A percentile compares a stretch with the other conserved stretches of the same genome.
Conservation (phyloP, 139 green algal species). For the Micractinium conductrix region DNA sequence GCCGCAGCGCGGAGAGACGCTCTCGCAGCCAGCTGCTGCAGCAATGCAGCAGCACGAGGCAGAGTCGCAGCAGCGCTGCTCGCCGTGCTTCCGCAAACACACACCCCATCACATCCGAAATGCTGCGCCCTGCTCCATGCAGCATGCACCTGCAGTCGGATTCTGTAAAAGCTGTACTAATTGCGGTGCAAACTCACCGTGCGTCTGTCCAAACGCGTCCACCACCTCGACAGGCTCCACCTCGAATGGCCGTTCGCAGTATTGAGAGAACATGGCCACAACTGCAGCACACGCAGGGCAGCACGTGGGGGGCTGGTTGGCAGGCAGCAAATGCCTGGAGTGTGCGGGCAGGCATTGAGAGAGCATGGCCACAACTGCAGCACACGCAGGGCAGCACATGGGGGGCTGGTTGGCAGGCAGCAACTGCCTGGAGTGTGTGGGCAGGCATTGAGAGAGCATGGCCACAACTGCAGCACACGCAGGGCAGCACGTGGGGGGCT, state of each 20-base stretch:
- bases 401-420: neutral
- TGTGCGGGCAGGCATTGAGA: too few species aligned
- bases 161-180: too few species aligned
- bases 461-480: neutral
- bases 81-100: too few species aligned
- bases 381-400: neutral
- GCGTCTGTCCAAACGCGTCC: neutral
- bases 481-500: neutral
- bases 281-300: conserved; percentile 39
- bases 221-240: conserved; percentile 95
- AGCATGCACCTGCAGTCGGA: too few species aligned
- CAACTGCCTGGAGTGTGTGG: neutral
- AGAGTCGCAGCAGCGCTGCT: too few species aligned
- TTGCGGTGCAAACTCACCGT: neutral
- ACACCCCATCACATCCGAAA: too few species aligned
- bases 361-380: neutral
- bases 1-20: too few species aligned
- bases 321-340: neutral
- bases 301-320: too few species aligned
- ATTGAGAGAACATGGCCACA: conserved; percentile 96
- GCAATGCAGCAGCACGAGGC: too few species aligned
- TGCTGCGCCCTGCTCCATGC: too few species aligned
- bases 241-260: conserved; percentile 86
- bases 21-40: neutral
- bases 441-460: neutral